Percentiles rank a stretch among this genome's conserved stretches.
These are phyloP conservation scores for Hymenoscyphus fraxineus DNA, from an alignment of 2,329 filamentous ascomycete species.

Conservation along the genomic window DNA sequence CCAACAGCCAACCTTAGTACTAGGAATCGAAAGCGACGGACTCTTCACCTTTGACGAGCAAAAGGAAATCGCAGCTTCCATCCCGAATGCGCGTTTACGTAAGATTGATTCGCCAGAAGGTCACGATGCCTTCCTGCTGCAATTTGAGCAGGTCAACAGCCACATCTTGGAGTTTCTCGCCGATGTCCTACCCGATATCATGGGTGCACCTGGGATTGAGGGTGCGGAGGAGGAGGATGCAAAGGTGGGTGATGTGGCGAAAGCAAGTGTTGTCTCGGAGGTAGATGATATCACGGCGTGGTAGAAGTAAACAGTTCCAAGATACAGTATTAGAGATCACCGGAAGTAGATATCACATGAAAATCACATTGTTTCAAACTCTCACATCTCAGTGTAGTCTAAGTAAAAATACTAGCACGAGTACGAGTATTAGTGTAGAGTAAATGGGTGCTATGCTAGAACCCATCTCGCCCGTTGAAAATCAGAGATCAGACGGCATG, in stretches of 20 bases:
- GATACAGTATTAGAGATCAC: too few relatives aligned
- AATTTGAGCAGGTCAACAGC: slow-evolving; percentile 94
- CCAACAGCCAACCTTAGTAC: slow-evolving; percentile 81
- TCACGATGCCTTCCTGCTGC: slow-evolving; percentile 91
- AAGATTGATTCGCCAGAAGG: slow-evolving; percentile 93
- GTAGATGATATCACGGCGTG: slow-evolving; percentile 95
- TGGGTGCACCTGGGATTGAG: slow-evolving; percentile 56
- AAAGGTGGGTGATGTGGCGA: slow-evolving; percentile 63
- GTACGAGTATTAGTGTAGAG: too few relatives aligned
- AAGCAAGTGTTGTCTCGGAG: slow-evolving; percentile 90
- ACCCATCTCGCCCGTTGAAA: too few relatives aligned
- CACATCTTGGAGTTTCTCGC: slow-evolving; percentile 82
- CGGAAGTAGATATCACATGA: too few relatives aligned
- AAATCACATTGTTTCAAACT: too few relatives aligned
- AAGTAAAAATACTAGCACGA: too few relatives aligned
- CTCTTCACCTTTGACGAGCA: slow-evolving; percentile 97
- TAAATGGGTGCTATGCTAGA: too few relatives aligned
- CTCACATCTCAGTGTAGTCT: too few relatives aligned
- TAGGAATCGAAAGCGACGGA: slow-evolving; percentile 93
- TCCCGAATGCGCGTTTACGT: slow-evolving; percentile 72
- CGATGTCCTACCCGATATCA: slow-evolving; percentile 82
- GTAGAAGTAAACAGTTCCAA: slow-evolving; percentile 42
- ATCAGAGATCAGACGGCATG: too few relatives aligned
- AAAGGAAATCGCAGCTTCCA: slow-evolving; percentile 79
- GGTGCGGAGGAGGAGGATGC: slow-evolving; percentile 39